Evolutionary conservation across 495 filamentous ascomycete species (phyloP), one percentile per base, ranked within the genome.

Genomic region (Trichocladium uniseriatum): DNA sequence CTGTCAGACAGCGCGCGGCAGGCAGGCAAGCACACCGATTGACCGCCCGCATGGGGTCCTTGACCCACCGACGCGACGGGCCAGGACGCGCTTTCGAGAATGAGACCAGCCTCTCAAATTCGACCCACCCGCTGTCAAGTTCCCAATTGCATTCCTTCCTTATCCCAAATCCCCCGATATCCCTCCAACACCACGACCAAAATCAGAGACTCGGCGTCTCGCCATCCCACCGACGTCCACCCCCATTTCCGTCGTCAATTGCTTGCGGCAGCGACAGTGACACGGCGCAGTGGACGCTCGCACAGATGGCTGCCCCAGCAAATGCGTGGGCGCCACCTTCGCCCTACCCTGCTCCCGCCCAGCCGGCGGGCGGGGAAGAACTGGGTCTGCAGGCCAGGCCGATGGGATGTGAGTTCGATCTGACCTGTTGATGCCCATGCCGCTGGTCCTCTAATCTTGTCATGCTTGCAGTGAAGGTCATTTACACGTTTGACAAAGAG

Each of bases 401-500:
- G 14, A 78, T 79, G 74, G 74, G 72, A 47, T 57, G 76, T 79
- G 46, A 62, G 64, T 63, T 66, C 28, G 3, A 37, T 42, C 6
- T 41, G 8, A n/a, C 1, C 13, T 11, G 20, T 4, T n/a, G 16
- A 18, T 6, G 7, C 24, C 24, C 3, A 9, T 6, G 24, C 6
- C 27, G 7, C 46, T 38, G 20, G 19, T 39, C 37, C 13, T 54
- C 67, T 67, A 52, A 67, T 51, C 24, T 27, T 32, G 34, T 27
- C 31, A 48, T 21, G 32, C 38, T 22, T 63, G 49, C 62, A 88
- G 86, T 97, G 66, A 97, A 98, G 75, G 87, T 98, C 21, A 82
- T 92, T 35, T 98, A 98, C 66, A 94, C 90, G 18, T 97, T 97
- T 67, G 90, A 97, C 59, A 82, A 87, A 58, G 84, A 87, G 38